A percentile compares a stretch with the other conserved stretches of the same genome.
Conservation (phyloP, 306 rosid species). For the Prinsepia uniflora region DNA sequence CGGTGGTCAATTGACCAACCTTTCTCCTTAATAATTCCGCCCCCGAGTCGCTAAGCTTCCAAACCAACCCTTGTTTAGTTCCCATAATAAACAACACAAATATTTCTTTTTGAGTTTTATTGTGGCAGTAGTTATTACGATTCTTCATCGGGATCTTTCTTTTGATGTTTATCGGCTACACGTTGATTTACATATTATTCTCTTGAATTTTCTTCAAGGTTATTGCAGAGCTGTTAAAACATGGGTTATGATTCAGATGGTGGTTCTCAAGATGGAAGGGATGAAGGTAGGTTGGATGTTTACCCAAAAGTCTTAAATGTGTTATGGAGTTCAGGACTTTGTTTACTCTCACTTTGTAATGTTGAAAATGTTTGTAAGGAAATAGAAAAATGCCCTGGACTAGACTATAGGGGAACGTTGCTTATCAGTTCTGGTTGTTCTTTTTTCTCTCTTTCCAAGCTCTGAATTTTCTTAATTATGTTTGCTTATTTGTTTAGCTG, state of each 20-base stretch:
- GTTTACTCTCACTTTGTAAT: background rate
- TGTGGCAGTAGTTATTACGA: too few relatives aligned
- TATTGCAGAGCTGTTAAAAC: conserved; percentile 25
- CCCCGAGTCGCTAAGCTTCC: too few relatives aligned
- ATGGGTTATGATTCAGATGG: conserved; percentile 75
- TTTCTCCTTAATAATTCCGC: too few relatives aligned
- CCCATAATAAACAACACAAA: too few relatives aligned
- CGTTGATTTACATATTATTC: background rate
- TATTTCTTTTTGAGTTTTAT: too few relatives aligned
- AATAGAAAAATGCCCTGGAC: background rate
- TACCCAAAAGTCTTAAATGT: conserved; percentile 1
- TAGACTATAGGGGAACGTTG: background rate
- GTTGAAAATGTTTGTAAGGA: background rate
- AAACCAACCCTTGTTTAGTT: too few relatives aligned
- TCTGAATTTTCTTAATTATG: background rate
- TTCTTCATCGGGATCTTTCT: background rate
- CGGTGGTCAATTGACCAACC: too few relatives aligned
- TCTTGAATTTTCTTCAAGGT: background rate
- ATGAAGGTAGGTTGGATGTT: conserved; percentile 56
- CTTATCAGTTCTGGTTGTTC: background rate
- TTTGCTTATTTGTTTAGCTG: background rate
- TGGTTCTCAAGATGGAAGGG: conserved; percentile 72
- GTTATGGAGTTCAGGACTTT: background rate
- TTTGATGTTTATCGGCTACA: background rate
- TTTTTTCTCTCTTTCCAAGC: background rate